Evolutionary conservation across 106 monocot species (phyloP), one percentile per base, ranked within the genome.

Genomic region (Dioscorea alata): DNA sequence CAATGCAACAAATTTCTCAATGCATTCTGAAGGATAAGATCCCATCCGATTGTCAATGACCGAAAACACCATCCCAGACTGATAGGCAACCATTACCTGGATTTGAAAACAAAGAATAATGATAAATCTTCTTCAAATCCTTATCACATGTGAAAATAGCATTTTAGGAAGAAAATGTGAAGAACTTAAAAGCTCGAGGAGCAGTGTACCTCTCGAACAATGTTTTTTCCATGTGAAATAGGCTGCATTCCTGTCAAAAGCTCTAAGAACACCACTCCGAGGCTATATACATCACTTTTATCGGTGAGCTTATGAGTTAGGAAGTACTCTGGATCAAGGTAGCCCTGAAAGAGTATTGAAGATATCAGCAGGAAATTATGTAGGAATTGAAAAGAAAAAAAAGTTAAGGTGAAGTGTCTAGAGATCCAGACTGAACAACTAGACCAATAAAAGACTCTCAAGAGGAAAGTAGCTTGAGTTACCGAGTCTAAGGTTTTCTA

Each of bases 321-420:
- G 82, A 97, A 97, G 73, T 97, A 97, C 77, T 97, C 92, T 51
- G 96, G 96, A 81, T 97, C 96, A 69, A 97, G 87, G 67, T 97
- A 97, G 73, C 96, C 96, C 92, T 92, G 81, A 65, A 73, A 83
- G 12, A 57, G 70, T 56, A 42, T 42, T 42, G 42, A 42, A 42
- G 0, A 42, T 42, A 42, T 42, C 42, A 42, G 42, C 6, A 42
- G 42, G 42, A 42, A 42, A 42, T 42, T 42, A 42, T 42, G 5
- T 10, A 6, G 42, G 5, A 28, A 28, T 28, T 42, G 42, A 6
- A 42, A 6, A 42, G 10, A 42, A 42, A 10, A 34, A 42, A 42
- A 42, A 3, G 42, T 42, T 10, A 42, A 42, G 42, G 1, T 42
- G 42, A 10, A 42, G 42, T 42, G 42, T 6, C 42, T 42, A 42